A percentile compares a stretch with the other conserved stretches of the same genome.
Evolutionary conservation across 441 rosid species (phyloP).

Genomic region (Populus tomentosa): DNA sequence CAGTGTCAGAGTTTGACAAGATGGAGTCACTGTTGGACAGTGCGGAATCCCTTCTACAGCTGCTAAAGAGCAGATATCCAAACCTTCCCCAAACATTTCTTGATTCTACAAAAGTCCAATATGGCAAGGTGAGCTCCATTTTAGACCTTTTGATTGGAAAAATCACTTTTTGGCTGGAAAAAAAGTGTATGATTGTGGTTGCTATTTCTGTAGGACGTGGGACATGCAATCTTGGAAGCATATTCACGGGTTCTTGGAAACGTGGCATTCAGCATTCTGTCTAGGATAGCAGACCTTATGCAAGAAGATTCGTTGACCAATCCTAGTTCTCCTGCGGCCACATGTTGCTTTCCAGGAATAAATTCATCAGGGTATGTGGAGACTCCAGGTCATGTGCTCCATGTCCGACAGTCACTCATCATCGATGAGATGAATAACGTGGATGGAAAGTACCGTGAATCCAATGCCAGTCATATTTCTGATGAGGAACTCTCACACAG

Average conservation of each 20-base stretch:
- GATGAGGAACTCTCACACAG: constrained; percentile 28
- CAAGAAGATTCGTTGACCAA: constrained; percentile 70
- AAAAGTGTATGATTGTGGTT: neutral
- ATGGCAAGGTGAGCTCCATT: constrained; percentile 64
- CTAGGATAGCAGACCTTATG: constrained; percentile 73
- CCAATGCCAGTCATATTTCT: constrained; percentile 19
- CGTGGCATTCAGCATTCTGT: constrained; percentile 69
- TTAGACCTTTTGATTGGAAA: neutral
- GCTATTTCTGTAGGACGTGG: constrained; percentile 56
- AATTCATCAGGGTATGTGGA: constrained; percentile 24
- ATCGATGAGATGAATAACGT: constrained; percentile 38
- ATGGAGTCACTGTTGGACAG: no score
- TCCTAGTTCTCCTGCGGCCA: constrained; percentile 51
- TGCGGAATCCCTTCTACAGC: constrained; percentile 47
- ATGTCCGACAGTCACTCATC: constrained; percentile 35
- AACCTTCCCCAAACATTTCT: constrained; percentile 86
- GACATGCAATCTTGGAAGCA: constrained; percentile 77
- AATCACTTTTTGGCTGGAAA: neutral
- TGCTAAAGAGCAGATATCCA: constrained; percentile 55
- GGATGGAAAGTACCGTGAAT: constrained; percentile 27
- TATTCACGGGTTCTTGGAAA: constrained; percentile 78
- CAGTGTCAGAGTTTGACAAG: no score
- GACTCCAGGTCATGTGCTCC: constrained; percentile 33
- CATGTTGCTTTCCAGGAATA: constrained; percentile 42
- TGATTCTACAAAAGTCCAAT: constrained; percentile 79